Evolutionary conservation across 208 protist genomes (phyloP).

Genomic region (Trypanosoma caninum): DNA sequence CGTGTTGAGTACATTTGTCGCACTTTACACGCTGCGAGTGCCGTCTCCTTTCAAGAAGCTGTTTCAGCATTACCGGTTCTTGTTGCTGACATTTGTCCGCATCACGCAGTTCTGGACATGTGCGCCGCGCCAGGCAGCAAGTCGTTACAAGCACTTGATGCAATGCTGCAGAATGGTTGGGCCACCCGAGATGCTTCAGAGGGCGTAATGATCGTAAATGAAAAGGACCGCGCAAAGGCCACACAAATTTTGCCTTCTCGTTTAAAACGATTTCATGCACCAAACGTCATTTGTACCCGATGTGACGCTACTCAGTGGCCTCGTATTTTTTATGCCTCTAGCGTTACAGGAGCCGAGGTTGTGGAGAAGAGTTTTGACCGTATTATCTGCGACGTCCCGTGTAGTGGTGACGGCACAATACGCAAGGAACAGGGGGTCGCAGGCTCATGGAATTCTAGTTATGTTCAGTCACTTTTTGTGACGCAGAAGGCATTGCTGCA

Average conservation of each 20-base stretch:
- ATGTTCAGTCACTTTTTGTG: conserved; percentile 82
- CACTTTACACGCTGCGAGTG: conserved; percentile 76
- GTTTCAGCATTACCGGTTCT: conserved; percentile 83
- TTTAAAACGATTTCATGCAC: conserved; percentile 88
- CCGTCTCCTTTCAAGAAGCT: conserved; percentile 87
- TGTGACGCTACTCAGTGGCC: conserved; percentile 91
- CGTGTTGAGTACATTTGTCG: conserved; percentile 73
- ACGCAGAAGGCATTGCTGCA: conserved; percentile 87
- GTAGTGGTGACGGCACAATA: conserved; percentile 94
- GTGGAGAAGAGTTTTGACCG: conserved; percentile 71
- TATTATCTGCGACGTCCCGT: conserved; percentile 95
- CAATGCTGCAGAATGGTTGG: conserved; percentile 55
- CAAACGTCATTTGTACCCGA: conserved; percentile 75
- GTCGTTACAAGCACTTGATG: conserved; percentile 85
- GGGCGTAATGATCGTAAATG: conserved; percentile 81
- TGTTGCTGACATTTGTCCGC: conserved; percentile 66
- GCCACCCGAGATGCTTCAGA: conserved; percentile 21
- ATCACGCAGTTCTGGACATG: conserved; percentile 85
- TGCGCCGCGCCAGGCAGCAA: conserved; percentile 93
- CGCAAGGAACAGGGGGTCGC: conserved; percentile 88
- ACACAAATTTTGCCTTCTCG: conserved; percentile 89
- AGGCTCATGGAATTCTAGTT: conserved; percentile 80
- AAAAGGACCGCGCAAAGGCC: conserved; percentile 92
- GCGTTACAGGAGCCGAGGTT: conserved; percentile 11
- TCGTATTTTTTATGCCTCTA: conserved; percentile 49